A percentile compares a stretch with the other conserved stretches of the same genome.
Evolutionary conservation across 768 basidiomycete species (phyloP).

Genomic region (Auricularia cornea): DNA sequence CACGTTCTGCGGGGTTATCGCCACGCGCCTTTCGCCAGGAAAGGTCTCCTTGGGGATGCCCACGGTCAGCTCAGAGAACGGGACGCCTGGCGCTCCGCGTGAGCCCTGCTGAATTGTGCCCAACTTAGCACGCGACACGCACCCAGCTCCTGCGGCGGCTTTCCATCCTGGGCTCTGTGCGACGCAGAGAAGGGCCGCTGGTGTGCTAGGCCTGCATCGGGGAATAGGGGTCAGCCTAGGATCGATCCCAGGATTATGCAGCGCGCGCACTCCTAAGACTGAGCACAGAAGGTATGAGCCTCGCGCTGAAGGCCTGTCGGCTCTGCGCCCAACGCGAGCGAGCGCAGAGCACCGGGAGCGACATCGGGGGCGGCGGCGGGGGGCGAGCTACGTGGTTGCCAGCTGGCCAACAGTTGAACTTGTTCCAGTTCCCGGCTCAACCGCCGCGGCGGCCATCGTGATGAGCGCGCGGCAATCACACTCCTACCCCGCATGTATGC

Average conservation of each 20-base stretch:
- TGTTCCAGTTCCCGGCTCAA: no score
- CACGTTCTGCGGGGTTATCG: constrained; percentile 74
- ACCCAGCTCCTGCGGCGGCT: background rate
- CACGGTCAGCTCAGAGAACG: constrained; percentile 65
- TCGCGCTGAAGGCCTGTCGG: background rate
- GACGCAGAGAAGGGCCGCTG: background rate
- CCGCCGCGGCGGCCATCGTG: no score
- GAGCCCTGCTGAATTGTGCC: background rate
- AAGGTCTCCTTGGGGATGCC: constrained; percentile 73
- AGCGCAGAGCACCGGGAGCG: background rate
- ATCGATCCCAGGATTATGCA: background rate
- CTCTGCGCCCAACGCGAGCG: background rate
- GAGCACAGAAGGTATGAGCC: background rate
- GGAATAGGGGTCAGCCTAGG: background rate
- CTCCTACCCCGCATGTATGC: no score
- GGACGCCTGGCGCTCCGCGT: constrained; percentile 30
- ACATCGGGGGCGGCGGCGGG: background rate
- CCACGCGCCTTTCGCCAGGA: constrained; percentile 71
- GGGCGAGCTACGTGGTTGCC: background rate
- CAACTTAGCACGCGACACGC: background rate
- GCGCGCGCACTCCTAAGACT: background rate
- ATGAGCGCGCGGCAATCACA: no score
- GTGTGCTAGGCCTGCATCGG: background rate
- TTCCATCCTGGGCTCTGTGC: background rate
- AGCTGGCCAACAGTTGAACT: background rate